Percentiles rank a stretch among this genome's conserved stretches.
Conservation (phyloP, 345 rosid species). For the Eucalyptus regnans region DNA sequence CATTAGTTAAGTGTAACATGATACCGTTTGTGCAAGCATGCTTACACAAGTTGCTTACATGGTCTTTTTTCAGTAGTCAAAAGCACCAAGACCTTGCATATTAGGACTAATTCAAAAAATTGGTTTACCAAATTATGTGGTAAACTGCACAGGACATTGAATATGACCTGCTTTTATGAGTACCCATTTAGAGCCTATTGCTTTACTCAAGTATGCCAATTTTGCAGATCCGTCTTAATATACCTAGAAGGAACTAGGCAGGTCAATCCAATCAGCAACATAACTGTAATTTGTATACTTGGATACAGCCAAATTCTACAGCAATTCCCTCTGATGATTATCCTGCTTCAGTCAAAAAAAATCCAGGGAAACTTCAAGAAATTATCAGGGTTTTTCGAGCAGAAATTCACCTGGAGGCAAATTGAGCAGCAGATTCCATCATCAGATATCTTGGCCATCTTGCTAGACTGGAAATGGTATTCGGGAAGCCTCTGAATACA, state of each 20-base stretch:
- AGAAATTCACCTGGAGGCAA: conserved; percentile 52
- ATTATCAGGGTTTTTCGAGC: neutral
- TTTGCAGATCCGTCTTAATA: neutral
- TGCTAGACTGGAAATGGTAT: conserved; percentile 1
- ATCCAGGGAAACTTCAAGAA: neutral
- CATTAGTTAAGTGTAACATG: neutral
- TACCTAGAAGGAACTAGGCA: neutral
- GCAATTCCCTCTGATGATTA: neutral
- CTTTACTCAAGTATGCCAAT: neutral
- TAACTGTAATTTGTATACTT: neutral
- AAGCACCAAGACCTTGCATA: neutral
- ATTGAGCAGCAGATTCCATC: conserved; percentile 34
- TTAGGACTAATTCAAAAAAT: neutral
- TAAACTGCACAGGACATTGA: neutral
- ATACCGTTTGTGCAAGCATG: neutral
- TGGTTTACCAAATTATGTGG: neutral
- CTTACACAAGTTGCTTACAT: neutral
- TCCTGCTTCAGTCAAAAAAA: neutral
- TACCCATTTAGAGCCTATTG: too few relatives aligned
- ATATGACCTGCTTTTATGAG: neutral
- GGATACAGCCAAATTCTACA: neutral
- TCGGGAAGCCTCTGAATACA: conserved; percentile 33
- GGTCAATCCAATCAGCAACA: neutral
- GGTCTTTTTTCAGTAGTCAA: neutral
- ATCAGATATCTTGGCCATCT: neutral